Percentiles rank a stretch among this genome's conserved stretches.
These are phyloP conservation scores for Tolypocladium ophioglossoides DNA, from an alignment of 2,329 filamentous ascomycete genomes.

Conservation along the genomic window DNA sequence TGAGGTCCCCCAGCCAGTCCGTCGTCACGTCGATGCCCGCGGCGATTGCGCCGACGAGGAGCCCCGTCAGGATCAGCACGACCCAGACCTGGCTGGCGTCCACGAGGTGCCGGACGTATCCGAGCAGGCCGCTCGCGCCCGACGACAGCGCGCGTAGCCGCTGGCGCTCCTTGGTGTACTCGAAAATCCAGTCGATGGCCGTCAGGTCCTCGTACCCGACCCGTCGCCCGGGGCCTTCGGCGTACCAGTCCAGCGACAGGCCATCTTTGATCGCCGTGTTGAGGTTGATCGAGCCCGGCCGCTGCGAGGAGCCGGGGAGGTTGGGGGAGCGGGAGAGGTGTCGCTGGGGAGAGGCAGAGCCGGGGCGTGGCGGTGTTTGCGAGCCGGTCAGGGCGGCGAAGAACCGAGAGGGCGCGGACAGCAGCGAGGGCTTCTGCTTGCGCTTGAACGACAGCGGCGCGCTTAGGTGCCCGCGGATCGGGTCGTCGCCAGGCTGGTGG, in stretches of 20 bases:
- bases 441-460: slow-evolving; percentile 61
- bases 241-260: slow-evolving; percentile 65
- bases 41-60: slow-evolving; percentile 74
- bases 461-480: slow-evolving; percentile 37
- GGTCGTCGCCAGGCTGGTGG: slow-evolving; percentile 49
- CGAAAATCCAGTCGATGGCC: slow-evolving; percentile 99
- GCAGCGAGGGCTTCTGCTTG: slow-evolving; percentile 42
- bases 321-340: background rate
- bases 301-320: slow-evolving; percentile 6
- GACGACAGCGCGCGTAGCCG: slow-evolving; percentile 68
- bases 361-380: background rate
- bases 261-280: slow-evolving; percentile 32
- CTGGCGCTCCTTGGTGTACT: slow-evolving; percentile 93
- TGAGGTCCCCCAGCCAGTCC: slow-evolving; percentile 89
- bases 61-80: slow-evolving; percentile 73
- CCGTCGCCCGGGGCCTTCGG: slow-evolving; percentile 77
- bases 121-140: slow-evolving; percentile 58
- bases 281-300: slow-evolving; percentile 3
- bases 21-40: slow-evolving; percentile 83
- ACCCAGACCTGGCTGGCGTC: slow-evolving; percentile 91
- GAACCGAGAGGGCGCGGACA: slow-evolving; percentile 36
- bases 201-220: slow-evolving; percentile 95
- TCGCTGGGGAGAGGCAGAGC: background rate
- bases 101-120: slow-evolving; percentile 60
- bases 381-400: slow-evolving; percentile 29